Conservation (phyloP, 164 flowering plant species). For the Stephania japonica region DNA sequence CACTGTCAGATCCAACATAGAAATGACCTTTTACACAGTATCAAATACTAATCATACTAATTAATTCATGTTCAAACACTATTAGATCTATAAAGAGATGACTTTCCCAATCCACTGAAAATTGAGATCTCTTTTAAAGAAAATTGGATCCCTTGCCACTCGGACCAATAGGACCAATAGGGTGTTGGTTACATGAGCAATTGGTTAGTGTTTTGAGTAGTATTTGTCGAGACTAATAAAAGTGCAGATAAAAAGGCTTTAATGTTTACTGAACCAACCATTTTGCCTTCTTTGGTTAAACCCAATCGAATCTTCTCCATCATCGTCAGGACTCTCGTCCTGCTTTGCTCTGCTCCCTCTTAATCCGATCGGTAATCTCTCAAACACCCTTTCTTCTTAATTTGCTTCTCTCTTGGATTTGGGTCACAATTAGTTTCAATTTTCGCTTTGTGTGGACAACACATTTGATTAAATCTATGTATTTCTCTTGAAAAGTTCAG, state of each 20-base stretch:
- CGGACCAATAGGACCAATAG: too few relatives aligned
- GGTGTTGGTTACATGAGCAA: too few relatives aligned
- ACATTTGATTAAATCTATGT: background rate
- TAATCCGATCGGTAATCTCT: background rate
- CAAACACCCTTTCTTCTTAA: background rate
- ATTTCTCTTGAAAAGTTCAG: background rate
- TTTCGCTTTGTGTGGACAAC: background rate
- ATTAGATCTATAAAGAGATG: too few relatives aligned
- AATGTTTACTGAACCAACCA: slow-evolving; percentile 5
- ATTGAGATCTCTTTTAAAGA: too few relatives aligned
- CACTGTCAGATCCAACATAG: too few relatives aligned
- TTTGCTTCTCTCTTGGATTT: too few relatives aligned
- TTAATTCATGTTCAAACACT: too few relatives aligned
- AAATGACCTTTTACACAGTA: too few relatives aligned
- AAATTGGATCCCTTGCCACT: too few relatives aligned
- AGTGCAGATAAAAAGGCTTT: slow-evolving; percentile 5
- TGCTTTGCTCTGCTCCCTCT: background rate
- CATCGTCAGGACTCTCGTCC: background rate
- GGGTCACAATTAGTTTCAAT: background rate
- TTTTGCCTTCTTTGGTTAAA: slow-evolving; percentile 7
- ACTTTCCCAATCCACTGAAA: too few relatives aligned
- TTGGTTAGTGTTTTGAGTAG: background rate
- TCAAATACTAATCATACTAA: too few relatives aligned
- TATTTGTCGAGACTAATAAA: background rate
- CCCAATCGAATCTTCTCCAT: background rate